Base-by-base conservation (phyloP, 208 protist species). In the Acanthamoeba healyi region DNA sequence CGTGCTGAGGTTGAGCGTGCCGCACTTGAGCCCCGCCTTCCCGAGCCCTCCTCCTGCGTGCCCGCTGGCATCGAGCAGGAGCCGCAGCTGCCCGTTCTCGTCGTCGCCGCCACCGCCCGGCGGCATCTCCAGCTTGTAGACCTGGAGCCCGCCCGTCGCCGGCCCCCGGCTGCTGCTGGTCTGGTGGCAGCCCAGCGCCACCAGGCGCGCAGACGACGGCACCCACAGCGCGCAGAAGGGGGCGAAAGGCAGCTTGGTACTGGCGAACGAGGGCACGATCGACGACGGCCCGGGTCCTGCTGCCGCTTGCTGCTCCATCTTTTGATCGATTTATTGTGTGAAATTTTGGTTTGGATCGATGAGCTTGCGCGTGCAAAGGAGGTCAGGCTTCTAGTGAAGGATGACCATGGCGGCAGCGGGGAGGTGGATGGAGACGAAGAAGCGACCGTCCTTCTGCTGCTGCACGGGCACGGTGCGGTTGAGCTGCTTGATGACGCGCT, bases 91-190 rank as follows among this genome's bases (percentile, higher is more conserved):
- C 9, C 77, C 77, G 0, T 5, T 26, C 17, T 51, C 42, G 32
- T 54, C 29, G 9, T 44, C 70, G 0, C 17, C 77, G n/a, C n/a
- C n/a, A n/a, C n/a, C n/a, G n/a, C n/a, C n/a, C n/a, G n/a, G n/a
- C 19, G 3, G 29, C 22, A 86, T 86, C 44, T 51, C 38, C 6
- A 86, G 44, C 29, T 86, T 86, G 77, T 86, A 86, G 29, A 86
- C 12, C 22, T 86, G 77, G 4, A 86, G 77, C 1, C 24, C 77
- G 1, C 77, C 77, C 38, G 34, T 12, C n/a, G 77, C 10, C 9
- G 44, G n/a, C n/a, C n/a, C n/a, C n/a, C n/a, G n/a, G n/a, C n/a
- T 26, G 44, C 12, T n/a, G 15, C 70, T 38, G 38, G 36, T 38
- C 4, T 49, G 46, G 9, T 32, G 46, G 77, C 29, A 49, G 34